Evolutionary conservation across 2,329 filamentous ascomycete species (phyloP), one percentile per base, ranked within the genome.

Genomic region (Colletotrichum paranaense): DNA sequence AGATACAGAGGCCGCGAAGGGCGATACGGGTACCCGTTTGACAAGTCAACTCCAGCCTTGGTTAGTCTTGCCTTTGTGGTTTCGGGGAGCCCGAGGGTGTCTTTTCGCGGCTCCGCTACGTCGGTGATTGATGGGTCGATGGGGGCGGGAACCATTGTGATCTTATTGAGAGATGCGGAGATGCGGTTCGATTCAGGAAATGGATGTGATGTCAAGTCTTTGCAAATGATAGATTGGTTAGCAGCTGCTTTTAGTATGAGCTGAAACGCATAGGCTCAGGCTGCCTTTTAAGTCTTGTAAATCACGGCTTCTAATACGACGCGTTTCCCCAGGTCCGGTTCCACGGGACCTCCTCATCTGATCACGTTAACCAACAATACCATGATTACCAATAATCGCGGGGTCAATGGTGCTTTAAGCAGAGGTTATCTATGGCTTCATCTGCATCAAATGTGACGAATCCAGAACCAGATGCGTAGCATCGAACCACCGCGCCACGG

Each of bases 11-110:
- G 92, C 60, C 87, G 87, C 0, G 90, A 88, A 1, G 92, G 92
- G 0, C 92, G 89, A 77, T 94, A 94, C 0, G 93, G 93, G 75
- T 94, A 94, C 0, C 92, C 93, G 1, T 89, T 83, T 1, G 91
- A 92, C 2, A 94, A 84, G 78, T 95, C 92, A 66, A 94, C 88
- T 1, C 91, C 92, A 0, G 91, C 92, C 74, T 92, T 93, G 76
- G 90, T 88, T 0, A 94, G 85, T 4, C 92, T 87, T 62, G 86
- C 83, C 1, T 87, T 85, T 1, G 92, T 84, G 1, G 88, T 77
- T 11, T 85, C 85, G 3, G 93, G 93, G 7, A 94, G 84, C 1
- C 85, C 86, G 1, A 95, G 84, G 0, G 83, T 91, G 78, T 94
- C 91, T 77, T 93, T 94, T 74, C 82, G 86, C 0, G 88, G 92